phyloP scores from a whole-genome alignment of 2,329 filamentous ascomycete species.

The Penicillium palitans region DNA sequence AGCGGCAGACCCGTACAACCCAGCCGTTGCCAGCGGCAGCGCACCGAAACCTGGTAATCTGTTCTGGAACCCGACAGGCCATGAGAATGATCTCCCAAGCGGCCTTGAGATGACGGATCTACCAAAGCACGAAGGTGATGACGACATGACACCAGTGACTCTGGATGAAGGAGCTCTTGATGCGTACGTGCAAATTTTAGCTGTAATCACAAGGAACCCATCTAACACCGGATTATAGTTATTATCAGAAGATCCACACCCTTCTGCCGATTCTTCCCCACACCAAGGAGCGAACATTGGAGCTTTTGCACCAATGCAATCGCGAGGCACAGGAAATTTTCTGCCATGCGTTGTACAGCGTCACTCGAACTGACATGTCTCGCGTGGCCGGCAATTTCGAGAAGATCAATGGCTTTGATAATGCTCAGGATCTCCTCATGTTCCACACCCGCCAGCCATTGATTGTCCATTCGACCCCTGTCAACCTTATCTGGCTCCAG shows the following conservation, averaged over 20 bases:
- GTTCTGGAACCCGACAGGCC: constrained; percentile 40
- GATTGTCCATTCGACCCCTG: constrained; percentile 34
- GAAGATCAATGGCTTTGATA: constrained; percentile 40
- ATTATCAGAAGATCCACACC: constrained; percentile 44
- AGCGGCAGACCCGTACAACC: constrained; percentile 34
- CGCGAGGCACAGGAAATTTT: constrained; percentile 45
- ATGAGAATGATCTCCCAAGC: constrained; percentile 34
- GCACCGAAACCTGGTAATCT: constrained; percentile 39
- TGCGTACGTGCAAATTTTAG: constrained; percentile 32
- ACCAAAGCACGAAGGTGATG: constrained; percentile 34
- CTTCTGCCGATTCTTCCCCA: constrained; percentile 45
- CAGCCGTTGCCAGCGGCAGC: constrained; percentile 39
- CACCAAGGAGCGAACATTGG: constrained; percentile 40
- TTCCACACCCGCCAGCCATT: constrained; percentile 42
- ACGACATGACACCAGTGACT: constrained; percentile 38
- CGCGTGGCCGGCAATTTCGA: constrained; percentile 38
- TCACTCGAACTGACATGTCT: constrained; percentile 40
- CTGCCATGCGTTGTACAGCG: constrained; percentile 41
- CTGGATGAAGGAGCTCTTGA: constrained; percentile 44
- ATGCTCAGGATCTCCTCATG: constrained; percentile 43
- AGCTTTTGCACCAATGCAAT: constrained; percentile 41
- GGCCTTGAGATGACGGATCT: constrained; percentile 36
- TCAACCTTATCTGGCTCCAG: constrained; percentile 46
- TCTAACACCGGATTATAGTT: constrained; percentile 31
- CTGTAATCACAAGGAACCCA: not conserved